Base-by-base conservation (phyloP, 495 filamentous ascomycete species). In the Aspergillus sparsus region DNA sequence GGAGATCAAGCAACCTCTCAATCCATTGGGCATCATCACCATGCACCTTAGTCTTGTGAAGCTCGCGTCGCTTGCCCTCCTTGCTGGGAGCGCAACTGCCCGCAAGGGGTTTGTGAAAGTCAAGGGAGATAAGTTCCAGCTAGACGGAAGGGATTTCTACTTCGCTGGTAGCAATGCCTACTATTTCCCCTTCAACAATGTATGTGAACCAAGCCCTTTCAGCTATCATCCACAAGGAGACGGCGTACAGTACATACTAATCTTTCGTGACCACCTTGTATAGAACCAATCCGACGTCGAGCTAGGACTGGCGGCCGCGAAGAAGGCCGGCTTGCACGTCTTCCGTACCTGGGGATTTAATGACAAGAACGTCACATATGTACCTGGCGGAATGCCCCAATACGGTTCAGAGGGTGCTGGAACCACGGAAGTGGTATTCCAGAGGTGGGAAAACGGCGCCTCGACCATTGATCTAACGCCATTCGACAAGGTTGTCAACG, bases 321-420 rank as follows among this genome's bases (percentile, higher is more conserved):
- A 77, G 61, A 62, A 67, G 33, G 76, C 84, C 10, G 83, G 84
- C 1, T 76, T 88, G 50, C 85, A 85, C 66, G 83, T 88, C 62
- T 72, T 87, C 50, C 83, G 86, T 10, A 75, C 85, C 53, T 88
- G 87, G 86, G 85, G 84, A 0, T 89, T 89, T 72, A 84, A 85
- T 72, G 84, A 85, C 67, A 70, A 73, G 41, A 84, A 78, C 27
- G n/a, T 61, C 2, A 60, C 65, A 13, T 77, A 75, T 7, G 62
- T 67, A 0, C 31, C 66, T 7, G 79, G 76, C 15, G 61, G 61
- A 2, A 51, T 60, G 9, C 61, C 61, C 11, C 44, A 63, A 15
- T 63, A 63, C 31, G 61, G 61, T 6, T 52, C 52, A 35, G 61
- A 63, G 32, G 61, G 61, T 6, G 61, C 61, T 11, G 61, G 61